Evolutionary conservation across 257 asterid genomes (phyloP), one percentile per base, ranked within the genome.

Genomic region (Nicotiana undulata): DNA sequence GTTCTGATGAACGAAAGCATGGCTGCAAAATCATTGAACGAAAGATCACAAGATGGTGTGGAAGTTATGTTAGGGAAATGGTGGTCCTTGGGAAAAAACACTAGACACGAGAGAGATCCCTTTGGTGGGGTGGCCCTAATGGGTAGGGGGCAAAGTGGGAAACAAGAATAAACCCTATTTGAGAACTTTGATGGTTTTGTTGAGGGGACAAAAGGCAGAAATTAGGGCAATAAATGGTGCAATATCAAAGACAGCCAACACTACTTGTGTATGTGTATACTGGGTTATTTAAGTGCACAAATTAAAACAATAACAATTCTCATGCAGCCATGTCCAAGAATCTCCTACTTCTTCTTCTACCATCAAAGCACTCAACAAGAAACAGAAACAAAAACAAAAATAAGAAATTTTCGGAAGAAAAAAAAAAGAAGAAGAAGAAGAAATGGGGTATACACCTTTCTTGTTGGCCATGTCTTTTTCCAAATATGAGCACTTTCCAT

Each of bases 131-230:
- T 81, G 83, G 51, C 49, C 34, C 63, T 51, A 70, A 65, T 20
- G 37, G 49, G 82, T 55, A 75, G 84, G 86, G 88, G 85, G 89
- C 83, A 80, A 82, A 75, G 87, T 61, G 81, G 85, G 83, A 29
- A 83, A 72, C 88, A 88, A 78, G 77, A 77, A 80, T 81, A 44
- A 83, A 75, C 75, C 65, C 79, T 79, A 22, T 87, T 90, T 93
- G 97, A 86, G 86, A 92, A 93, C 89, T 90, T 93, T 86, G 83
- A 94, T 93, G 98, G 91, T 90, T 89, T 93, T 94, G 97, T 82
- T 91, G 89, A 86, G 92, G 97, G 93, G 95, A 93, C 98, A 93
- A 44, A 83, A 85, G 78, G 91, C 98, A 90, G 82, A 86, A 87
- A 75, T 93, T 89, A 88, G 94, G 98, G 96, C 85, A 79, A 81